These are phyloP conservation scores for Trichosporon sp. DNA, from an alignment of 1,284 basidiomycete species.

Conservation along the genomic window DNA sequence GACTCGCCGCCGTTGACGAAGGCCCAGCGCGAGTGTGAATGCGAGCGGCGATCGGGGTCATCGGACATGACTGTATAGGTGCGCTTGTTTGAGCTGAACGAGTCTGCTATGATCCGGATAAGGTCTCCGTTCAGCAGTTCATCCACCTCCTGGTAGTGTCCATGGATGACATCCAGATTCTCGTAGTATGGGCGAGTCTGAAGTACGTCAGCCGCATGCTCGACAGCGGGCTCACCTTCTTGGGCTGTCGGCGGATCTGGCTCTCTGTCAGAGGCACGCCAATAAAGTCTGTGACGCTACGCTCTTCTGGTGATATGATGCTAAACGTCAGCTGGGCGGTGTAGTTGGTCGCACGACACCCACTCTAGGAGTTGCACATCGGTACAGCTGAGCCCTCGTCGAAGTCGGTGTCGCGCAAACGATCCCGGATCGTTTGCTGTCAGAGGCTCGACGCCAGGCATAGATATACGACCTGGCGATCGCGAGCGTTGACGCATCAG, in stretches of 20 bases:
- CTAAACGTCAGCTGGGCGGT: constrained; percentile 10
- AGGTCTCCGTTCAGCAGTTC: constrained; percentile 41
- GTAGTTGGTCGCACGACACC: not conserved
- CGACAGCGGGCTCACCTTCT: constrained; percentile 30
- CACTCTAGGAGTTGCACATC: constrained; percentile 13
- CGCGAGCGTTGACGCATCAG: not conserved
- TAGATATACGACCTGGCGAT: not conserved
- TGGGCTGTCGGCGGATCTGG: constrained; percentile 34
- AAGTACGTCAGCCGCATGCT: constrained; percentile 1
- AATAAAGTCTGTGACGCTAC: constrained; percentile 30
- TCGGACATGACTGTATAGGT: not conserved
- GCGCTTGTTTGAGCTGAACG: constrained; percentile 23
- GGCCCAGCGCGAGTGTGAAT: not conserved
- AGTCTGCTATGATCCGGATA: constrained; percentile 37
- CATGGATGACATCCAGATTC: constrained; percentile 32
- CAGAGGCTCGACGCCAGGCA: not conserved
- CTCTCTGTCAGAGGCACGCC: constrained; percentile 30
- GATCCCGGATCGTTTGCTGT: not conserved
- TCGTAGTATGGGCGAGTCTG: constrained; percentile 43
- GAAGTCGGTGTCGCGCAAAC: constrained; percentile 11
- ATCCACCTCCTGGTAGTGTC: constrained; percentile 46
- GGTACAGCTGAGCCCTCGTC: constrained; percentile 10
- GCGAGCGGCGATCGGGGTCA: not conserved
- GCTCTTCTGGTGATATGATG: constrained; percentile 31
- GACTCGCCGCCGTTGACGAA: constrained; percentile 2